phyloP scores from a whole-genome alignment of 768 basidiomycete genomes.

The Royoungia palumana region DNA sequence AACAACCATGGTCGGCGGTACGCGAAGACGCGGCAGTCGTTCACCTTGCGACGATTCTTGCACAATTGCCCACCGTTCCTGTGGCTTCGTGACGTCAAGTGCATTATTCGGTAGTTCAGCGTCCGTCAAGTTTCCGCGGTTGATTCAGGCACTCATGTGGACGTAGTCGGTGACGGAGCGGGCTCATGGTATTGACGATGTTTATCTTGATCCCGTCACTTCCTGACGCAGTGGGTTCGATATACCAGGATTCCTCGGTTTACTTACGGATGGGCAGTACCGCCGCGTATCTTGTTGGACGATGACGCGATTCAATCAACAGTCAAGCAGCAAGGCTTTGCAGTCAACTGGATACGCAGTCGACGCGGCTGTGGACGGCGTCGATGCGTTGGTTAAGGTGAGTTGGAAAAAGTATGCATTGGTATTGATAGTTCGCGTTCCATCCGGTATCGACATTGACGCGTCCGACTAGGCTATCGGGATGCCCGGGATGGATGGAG shows the following conservation, averaged over 20 bases:
- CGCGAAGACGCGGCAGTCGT: too few species aligned
- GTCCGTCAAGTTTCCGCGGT: too few species aligned
- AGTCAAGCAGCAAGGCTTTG: conserved; percentile 86
- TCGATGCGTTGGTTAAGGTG: conserved; percentile 93
- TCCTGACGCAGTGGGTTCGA: too few species aligned
- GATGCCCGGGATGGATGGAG: conserved; percentile 86
- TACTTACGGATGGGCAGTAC: conserved; percentile 87
- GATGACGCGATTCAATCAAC: conserved; percentile 91
- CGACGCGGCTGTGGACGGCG: conserved; percentile 92
- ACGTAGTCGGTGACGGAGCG: too few species aligned
- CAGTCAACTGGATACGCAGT: conserved; percentile 94
- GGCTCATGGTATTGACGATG: too few species aligned
- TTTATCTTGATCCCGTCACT: too few species aligned
- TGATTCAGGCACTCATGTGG: too few species aligned
- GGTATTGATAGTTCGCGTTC: conserved; percentile 77
- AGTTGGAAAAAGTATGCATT: conserved; percentile 94
- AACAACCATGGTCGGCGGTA: too few species aligned
- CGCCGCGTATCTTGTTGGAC: conserved; percentile 87
- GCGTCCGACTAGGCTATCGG: conserved; percentile 72
- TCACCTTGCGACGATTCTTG: too few species aligned
- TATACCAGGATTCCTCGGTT: conserved; percentile 31
- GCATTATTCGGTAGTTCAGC: too few species aligned
- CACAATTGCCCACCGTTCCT: too few species aligned
- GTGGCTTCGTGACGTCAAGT: too few species aligned
- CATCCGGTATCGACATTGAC: neutral